A percentile compares a stretch with the other conserved stretches of the same genome.
phyloP scores from a whole-genome alignment of 1,139 yeast species.

The Scheffersomyces cryptocercus region DNA sequence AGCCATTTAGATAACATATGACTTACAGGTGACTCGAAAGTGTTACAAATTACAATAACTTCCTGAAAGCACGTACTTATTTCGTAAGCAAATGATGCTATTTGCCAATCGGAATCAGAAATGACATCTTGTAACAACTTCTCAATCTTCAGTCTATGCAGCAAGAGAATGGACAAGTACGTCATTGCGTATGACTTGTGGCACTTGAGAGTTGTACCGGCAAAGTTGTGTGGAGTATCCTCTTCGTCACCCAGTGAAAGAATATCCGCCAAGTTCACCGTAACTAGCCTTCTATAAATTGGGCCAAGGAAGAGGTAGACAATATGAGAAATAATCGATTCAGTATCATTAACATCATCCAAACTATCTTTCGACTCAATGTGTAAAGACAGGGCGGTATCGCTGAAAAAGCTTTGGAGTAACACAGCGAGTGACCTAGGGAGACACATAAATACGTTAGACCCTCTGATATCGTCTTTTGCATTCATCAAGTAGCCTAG shows the following conservation, averaged over 20 bases:
- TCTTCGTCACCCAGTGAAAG: conserved; percentile 4
- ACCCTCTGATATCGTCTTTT: conserved; percentile 7
- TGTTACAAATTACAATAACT: conserved; percentile 9
- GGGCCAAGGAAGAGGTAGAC: conserved; percentile 11
- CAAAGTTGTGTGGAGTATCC: too few relatives aligned
- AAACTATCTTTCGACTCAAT: neutral
- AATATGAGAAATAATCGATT: conserved; percentile 3
- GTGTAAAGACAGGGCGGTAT: conserved; percentile 6
- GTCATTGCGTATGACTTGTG: neutral
- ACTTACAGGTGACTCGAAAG: conserved; percentile 11
- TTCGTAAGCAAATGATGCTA: conserved; percentile 12
- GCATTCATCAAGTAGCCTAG: conserved; percentile 15
- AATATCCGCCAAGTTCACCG: conserved; percentile 3
- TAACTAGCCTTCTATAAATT: conserved; percentile 7
- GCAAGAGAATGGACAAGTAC: neutral
- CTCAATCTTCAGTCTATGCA: neutral
- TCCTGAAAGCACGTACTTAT: conserved; percentile 14
- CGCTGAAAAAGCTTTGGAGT: conserved; percentile 11
- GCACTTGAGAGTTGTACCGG: neutral
- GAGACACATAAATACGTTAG: conserved; percentile 18
- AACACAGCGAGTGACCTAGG: conserved; percentile 16
- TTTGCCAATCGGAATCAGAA: conserved; percentile 16
- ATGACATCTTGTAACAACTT: conserved; percentile 1
- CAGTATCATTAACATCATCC: neutral
- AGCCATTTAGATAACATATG: conserved; percentile 25